A percentile compares a stretch with the other conserved stretches of the same genome.
Conservation (phyloP, 2,329 filamentous ascomycete genomes). For the Penicillium hordei region DNA sequence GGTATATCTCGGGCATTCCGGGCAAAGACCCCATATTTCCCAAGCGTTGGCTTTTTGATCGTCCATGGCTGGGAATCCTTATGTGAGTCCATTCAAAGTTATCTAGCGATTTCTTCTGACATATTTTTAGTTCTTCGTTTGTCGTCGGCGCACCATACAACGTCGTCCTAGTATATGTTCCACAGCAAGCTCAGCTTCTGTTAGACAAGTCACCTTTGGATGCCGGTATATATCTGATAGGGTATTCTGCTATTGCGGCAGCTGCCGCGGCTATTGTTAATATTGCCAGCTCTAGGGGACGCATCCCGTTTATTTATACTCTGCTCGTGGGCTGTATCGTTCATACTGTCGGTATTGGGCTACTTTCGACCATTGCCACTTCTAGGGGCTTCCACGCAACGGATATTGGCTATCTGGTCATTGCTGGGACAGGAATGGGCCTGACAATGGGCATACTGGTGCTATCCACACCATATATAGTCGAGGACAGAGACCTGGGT, state of each 20-base stretch:
- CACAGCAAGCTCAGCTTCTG: constrained; percentile 31
- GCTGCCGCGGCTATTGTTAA: constrained; percentile 25
- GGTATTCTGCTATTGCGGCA: constrained; percentile 27
- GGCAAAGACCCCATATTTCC: constrained; percentile 32
- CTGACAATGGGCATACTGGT: constrained; percentile 26
- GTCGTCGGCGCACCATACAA: constrained; percentile 30
- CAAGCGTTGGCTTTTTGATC: constrained; percentile 27
- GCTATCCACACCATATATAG: constrained; percentile 26
- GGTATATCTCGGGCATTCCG: constrained; percentile 22
- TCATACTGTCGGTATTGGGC: constrained; percentile 29
- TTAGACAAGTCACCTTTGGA: constrained; percentile 27
- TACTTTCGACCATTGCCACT: constrained; percentile 23
- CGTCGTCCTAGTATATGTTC: constrained; percentile 31
- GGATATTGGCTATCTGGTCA: constrained; percentile 23
- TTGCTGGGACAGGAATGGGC: constrained; percentile 27
- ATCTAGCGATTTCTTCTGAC: not conserved
- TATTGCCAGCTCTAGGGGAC: constrained; percentile 21
- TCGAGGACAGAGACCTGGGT: constrained; percentile 30
- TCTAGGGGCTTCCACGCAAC: constrained; percentile 22
- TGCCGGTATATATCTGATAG: constrained; percentile 29
- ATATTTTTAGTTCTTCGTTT: constrained; percentile 23
- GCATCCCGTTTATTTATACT: constrained; percentile 30
- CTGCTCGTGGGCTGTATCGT: constrained; percentile 26
- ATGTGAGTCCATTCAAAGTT: constrained; percentile 14
- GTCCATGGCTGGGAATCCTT: constrained; percentile 30